A percentile compares a stretch with the other conserved stretches of the same genome.
Evolutionary conservation across 2,329 filamentous ascomycete species (phyloP).

Genomic region (Verticillium nubilum): DNA sequence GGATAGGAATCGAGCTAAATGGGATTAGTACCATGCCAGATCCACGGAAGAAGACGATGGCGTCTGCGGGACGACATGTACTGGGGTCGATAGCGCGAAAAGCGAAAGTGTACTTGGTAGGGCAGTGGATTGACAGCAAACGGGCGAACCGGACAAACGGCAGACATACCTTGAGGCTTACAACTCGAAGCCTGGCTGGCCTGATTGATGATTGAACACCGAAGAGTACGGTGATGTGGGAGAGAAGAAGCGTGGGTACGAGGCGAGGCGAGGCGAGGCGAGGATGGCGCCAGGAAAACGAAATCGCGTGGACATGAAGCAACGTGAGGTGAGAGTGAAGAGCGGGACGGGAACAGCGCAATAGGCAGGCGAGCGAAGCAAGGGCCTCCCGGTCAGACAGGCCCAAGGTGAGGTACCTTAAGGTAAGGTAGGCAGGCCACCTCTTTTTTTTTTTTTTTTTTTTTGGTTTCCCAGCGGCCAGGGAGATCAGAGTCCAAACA

Average conservation of each 20-base stretch:
- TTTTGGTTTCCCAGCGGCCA: neutral
- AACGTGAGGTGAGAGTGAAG: neutral
- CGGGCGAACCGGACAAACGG: neutral
- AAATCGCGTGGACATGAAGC: neutral
- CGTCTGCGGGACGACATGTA: neutral
- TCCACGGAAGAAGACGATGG: neutral
- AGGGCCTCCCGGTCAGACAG: neutral
- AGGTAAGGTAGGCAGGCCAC: no score
- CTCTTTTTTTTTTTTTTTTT: neutral
- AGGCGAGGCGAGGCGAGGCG: neutral
- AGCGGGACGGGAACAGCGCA: neutral
- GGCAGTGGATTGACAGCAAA: no score
- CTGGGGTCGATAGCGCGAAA: neutral
- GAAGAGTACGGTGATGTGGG: neutral
- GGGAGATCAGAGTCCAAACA: no score
- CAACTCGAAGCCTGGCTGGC: neutral
- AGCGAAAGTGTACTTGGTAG: no score
- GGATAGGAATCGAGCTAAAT: neutral
- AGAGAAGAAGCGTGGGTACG: neutral
- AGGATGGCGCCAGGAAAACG: neutral
- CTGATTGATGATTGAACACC: neutral
- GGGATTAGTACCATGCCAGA: neutral
- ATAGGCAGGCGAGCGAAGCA: neutral
- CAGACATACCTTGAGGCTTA: neutral
- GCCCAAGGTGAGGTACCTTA: neutral